Evolutionary conservation across 75 land plant species (phyloP), one percentile per base, ranked within the genome.

Genomic region (Isoetes taiwanensis): DNA sequence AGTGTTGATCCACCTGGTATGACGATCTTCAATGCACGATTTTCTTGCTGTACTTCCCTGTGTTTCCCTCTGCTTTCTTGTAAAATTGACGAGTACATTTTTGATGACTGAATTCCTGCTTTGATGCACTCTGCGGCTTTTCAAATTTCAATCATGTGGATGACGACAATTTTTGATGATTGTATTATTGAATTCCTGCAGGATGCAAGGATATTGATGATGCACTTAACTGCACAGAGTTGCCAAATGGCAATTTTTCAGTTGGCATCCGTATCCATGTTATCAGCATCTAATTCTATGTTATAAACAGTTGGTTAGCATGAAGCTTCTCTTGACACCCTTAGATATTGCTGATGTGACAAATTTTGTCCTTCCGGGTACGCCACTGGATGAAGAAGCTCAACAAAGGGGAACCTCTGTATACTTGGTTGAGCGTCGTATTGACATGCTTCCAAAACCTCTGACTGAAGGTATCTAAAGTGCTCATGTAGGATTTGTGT

Each of bases 361-460:
- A 61, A 83, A 81, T 56, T 93, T 93, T 84, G 98, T 93, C 32
- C 80, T 52, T 41, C 85, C 98, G 52, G 83, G 83, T 41, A 84
- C 85, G 32, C 83, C 95, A 26, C 79, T 93, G 28, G 98, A 93
- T 79, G 90, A 81, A 52, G 98, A 93, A 70, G 98, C 96, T 50
- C 54, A 84, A 28, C 66, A 81, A 48, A 74, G 98, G 59, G 98
- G 96, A 43, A 93, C 98, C 34, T 93, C 98, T 53, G 89, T 84
- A 16, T 93, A 93, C 72, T 74, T 93, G 80, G 98, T 93, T 54
- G 98, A 93, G 63, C 77, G 90, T 8, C 42, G 98, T 43, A 93
- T 93, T 71, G 98, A 93, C 74, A 93, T 93, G 98, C 90, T 93
- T 41, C 98, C 98, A n/a, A 93, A 93, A 66, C 98, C 98, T 63